Percentiles rank a stretch among this genome's conserved stretches.
Conservation (phyloP, 2,329 filamentous ascomycete genomes). For the Ophiobolus disseminans region DNA sequence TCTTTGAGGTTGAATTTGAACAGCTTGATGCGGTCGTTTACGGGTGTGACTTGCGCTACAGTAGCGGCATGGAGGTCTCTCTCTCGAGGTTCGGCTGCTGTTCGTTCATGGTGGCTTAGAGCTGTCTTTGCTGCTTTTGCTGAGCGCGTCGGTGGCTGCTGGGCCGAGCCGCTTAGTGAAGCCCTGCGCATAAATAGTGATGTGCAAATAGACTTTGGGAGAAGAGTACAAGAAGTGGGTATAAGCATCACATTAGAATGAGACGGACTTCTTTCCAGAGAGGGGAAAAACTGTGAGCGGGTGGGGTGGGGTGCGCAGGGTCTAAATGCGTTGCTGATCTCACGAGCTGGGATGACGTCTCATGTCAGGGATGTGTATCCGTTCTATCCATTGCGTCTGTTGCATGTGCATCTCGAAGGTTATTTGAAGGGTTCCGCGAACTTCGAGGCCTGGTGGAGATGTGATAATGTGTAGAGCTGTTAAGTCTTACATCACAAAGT, state of each 20-base stretch:
- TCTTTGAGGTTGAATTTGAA: conserved; percentile 68
- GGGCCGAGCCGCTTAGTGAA: conserved; percentile 40
- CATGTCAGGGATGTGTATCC: too few species aligned
- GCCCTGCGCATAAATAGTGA: conserved; percentile 21
- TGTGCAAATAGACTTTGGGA: conserved; percentile 13
- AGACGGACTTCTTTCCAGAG: conserved; percentile 11
- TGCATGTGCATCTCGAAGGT: too few species aligned
- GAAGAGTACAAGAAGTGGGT: conserved; percentile 19
- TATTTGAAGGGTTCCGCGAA: too few species aligned
- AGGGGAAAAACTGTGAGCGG: conserved; percentile 28
- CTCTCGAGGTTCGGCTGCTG: conserved; percentile 75
- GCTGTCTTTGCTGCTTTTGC: conserved; percentile 34
- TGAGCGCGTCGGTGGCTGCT: conserved; percentile 39
- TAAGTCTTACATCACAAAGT: too few species aligned
- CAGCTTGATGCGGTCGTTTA: conserved; percentile 73
- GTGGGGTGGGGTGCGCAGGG: conserved; percentile 24
- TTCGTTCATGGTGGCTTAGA: conserved; percentile 70
- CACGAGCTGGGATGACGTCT: too few species aligned
- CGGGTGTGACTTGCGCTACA: conserved; percentile 65
- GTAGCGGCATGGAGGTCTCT: conserved; percentile 68
- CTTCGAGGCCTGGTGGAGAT: too few species aligned
- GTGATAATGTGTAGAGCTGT: too few species aligned
- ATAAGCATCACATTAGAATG: conserved; percentile 24
- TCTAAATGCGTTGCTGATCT: too few species aligned
- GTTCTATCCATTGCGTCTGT: too few species aligned